Percentiles rank a stretch among this genome's conserved stretches.
phyloP scores from a whole-genome alignment of 2,329 filamentous ascomycete species.

The Teratosphaeria gauchensis region DNA sequence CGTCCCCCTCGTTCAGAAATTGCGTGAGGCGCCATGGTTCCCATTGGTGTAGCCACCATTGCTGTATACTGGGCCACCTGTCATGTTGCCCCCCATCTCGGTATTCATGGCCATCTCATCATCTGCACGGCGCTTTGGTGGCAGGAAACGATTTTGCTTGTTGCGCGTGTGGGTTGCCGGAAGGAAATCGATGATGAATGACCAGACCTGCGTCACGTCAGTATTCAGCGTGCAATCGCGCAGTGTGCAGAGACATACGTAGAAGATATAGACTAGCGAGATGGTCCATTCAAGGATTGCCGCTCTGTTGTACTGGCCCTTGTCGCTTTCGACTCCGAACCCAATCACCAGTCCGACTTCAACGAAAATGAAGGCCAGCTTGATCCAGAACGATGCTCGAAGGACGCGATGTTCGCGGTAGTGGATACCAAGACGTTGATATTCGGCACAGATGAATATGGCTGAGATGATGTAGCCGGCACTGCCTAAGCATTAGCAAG shows the following conservation, averaged over 20 bases:
- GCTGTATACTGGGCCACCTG: constrained; percentile 24
- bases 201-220: constrained; percentile 3
- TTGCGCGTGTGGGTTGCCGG: constrained; percentile 60
- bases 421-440: constrained; percentile 71
- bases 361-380: constrained; percentile 72
- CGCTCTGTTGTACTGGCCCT: constrained; percentile 48
- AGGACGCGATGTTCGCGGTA: constrained; percentile 69
- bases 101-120: constrained; percentile 22
- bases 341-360: constrained; percentile 64
- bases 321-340: constrained; percentile 48
- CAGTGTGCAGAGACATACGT: constrained; percentile 47
- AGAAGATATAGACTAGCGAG: constrained; percentile 77
- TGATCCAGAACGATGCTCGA: constrained; percentile 73
- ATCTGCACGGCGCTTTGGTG: constrained; percentile 28
- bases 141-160: constrained; percentile 24
- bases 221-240: background rate
- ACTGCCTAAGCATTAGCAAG: constrained; percentile 11
- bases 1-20: background rate
- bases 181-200: constrained; percentile 74
- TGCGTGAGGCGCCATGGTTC: background rate
- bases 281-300: constrained; percentile 75
- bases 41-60: constrained; percentile 10
- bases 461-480: constrained; percentile 76
- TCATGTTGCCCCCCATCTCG: constrained; percentile 16
- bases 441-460: constrained; percentile 83